Evolutionary conservation across 2,329 filamentous ascomycete genomes (phyloP), one percentile per base, ranked within the genome.

Genomic region (Knufia petricola): DNA sequence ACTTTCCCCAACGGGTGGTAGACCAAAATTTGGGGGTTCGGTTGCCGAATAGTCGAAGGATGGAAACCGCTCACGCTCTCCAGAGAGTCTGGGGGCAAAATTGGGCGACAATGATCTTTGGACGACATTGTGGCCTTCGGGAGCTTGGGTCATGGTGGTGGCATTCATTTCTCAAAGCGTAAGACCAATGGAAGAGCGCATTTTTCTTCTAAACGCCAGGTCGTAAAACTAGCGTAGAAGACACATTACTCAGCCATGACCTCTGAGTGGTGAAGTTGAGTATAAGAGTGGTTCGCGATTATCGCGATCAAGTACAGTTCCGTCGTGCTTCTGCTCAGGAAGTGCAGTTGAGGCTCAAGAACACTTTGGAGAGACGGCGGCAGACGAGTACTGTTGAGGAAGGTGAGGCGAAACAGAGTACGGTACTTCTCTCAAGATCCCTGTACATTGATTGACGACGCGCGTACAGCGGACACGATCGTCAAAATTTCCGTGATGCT

Each of bases 51-150:
- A 66, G 50, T 67, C 59, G 45, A 67, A 67, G 1, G 64, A 61
- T 37, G 69, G 69, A 45, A 72, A 72, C 49, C 68, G 64, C 54
- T 72, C 69, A 49, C 52, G 47, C 64, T 53, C 37, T 63, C 64
- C 43, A 59, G 66, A 31, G 52, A 64, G 55, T 60, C 48, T 51
- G 12, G 36, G 17, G 26, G 32, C 28, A n/a, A 48, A 46, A 28
- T 53, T 44, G 26, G 57, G 57, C 17, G 57, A 59, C 20, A 58
- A 39, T 6, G 55, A 53, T 43, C 55, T 52, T 23, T 57, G 57
- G 21, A 48, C 47, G 24, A 51, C 42, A 45, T 38, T 55, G 15
- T 48, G 50, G 28, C 51, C 50, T 51, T 59, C 55, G 31, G 55
- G 52, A 50, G 52, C 44, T 40, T 57, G 52, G 37, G 55, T 57